Evolutionary conservation across 1,284 basidiomycete genomes (phyloP), one percentile per base, ranked within the genome.

Genomic region (Cryptococcus amylolentus): DNA sequence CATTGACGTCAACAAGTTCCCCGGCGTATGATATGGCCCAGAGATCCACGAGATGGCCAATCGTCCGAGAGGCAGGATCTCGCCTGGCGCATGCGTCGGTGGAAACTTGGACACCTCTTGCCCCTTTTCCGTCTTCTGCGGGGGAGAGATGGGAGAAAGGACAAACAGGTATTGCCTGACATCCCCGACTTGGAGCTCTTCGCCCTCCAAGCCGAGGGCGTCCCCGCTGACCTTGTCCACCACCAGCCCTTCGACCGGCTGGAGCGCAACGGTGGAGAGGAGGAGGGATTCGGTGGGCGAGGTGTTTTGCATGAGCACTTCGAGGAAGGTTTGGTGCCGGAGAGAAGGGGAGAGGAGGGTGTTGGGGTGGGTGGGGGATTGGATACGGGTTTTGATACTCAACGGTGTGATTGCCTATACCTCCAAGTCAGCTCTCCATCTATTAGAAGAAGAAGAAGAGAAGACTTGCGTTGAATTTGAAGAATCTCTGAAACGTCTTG

Each of bases 361-460:
- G 26, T 86, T 84, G 1, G 89, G 86, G 1, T 88, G 86, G 47
- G 82, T 84, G 0, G 88, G 83, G 1, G 80, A 71, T 69, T 93
- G 88, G 0, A 92, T 88, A 73, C 91, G 91, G 10, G 90, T 92
- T 77, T 92, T 92, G 60, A 93, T 91, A 1, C 88, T 88, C 6
- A 94, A 78, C 1, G 90, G 91, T 63, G 92, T 91, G 12, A 86
- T 88, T 10, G 90, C 88, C 89, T 91, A 64, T 14, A 23, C 13
- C 37, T 62, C 39, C 54, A 43, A 38, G 37, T 49, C 37, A 43
- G 40, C 18, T n/a, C 28, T 18, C n/a, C 26, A 39, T 47, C 39
- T 41, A 23, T 26, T 14, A 6, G 5, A 16, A 52, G 43, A 2
- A 20, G 23, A 3, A 23, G 23, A 23, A 23, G 23, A 23, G 23